A percentile compares a stretch with the other conserved stretches of the same genome.
phyloP scores from a whole-genome alignment of 169 alveolate species.

The Cryptosporidium viatorum region DNA sequence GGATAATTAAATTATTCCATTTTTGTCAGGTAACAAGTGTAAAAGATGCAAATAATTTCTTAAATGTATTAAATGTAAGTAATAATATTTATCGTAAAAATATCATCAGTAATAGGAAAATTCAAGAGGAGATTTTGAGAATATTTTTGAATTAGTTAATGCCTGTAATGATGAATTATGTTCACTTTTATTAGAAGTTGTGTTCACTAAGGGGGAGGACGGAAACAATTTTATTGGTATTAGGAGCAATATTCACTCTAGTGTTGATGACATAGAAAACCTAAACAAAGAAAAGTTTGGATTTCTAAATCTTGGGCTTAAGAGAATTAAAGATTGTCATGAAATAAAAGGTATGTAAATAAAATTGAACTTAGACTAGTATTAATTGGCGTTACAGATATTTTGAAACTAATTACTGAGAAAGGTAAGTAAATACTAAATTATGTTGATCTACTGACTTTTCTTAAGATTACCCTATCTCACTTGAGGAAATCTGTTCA shows the following conservation, averaged over 20 bases:
- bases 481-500: constrained; percentile 20
- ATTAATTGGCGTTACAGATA: not conserved
- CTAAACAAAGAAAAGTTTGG: constrained; percentile 7
- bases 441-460: not conserved
- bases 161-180: constrained; percentile 67
- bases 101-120: constrained; percentile 19
- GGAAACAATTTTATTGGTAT: constrained; percentile 30
- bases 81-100: not conserved
- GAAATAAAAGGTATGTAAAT: constrained; percentile 32
- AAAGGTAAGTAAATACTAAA: constrained; percentile 29
- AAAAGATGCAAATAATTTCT: constrained; percentile 58
- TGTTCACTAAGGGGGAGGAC: not conserved
- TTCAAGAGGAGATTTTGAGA: constrained; percentile 9
- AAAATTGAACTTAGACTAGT: not conserved
- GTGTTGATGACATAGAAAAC: not conserved
- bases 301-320: constrained; percentile 40
- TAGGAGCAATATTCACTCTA: constrained; percentile 10
- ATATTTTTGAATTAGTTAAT: constrained; percentile 51
- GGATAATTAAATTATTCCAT: not conserved
- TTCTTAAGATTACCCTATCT: constrained; percentile 14
- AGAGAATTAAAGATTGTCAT: constrained; percentile 14
- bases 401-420: not conserved
- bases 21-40: constrained; percentile 61
- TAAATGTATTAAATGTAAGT: constrained; percentile 51
- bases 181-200: constrained; percentile 35